Conservation (phyloP, 1,139 yeast genomes). For the Candida labiduridarum region DNA sequence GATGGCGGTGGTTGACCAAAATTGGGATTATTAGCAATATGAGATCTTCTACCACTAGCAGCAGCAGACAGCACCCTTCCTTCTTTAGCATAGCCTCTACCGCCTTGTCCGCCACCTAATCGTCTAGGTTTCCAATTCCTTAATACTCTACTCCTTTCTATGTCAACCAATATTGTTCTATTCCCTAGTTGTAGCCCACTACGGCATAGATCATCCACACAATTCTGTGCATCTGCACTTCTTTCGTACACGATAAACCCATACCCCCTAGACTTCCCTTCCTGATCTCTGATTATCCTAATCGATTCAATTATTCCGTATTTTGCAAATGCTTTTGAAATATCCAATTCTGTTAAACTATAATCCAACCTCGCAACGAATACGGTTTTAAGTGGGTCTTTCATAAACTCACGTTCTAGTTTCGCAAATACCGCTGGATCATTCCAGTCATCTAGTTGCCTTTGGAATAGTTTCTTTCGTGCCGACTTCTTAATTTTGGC, state of each 20-base stretch:
- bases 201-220: slow-evolving; percentile 62
- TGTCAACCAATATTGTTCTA: slow-evolving; percentile 72
- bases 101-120: slow-evolving; percentile 69
- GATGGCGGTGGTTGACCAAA: slow-evolving; percentile 7
- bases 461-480: slow-evolving; percentile 31
- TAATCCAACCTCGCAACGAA: slow-evolving; percentile 77
- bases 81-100: slow-evolving; percentile 52
- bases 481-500: slow-evolving; percentile 25
- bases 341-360: slow-evolving; percentile 64
- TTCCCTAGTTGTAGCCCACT: slow-evolving; percentile 39
- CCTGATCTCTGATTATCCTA: slow-evolving; percentile 63
- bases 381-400: slow-evolving; percentile 77
- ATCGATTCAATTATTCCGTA: slow-evolving; percentile 74
- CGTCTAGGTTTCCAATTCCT: slow-evolving; percentile 82
- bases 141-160: slow-evolving; percentile 78
- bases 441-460: slow-evolving; percentile 46
- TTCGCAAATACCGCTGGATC: slow-evolving; percentile 52
- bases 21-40: slow-evolving; percentile 20
- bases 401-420: slow-evolving; percentile 58
- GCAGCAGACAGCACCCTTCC: slow-evolving; percentile 52
- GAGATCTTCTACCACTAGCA: slow-evolving; percentile 44
- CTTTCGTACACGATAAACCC: slow-evolving; percentile 77
- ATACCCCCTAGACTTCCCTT: slow-evolving; percentile 72
- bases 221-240: slow-evolving; percentile 58
- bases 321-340: slow-evolving; percentile 61